phyloP scores from a whole-genome alignment of 202 grass and related monocot species.

The Zoysia matrella region DNA sequence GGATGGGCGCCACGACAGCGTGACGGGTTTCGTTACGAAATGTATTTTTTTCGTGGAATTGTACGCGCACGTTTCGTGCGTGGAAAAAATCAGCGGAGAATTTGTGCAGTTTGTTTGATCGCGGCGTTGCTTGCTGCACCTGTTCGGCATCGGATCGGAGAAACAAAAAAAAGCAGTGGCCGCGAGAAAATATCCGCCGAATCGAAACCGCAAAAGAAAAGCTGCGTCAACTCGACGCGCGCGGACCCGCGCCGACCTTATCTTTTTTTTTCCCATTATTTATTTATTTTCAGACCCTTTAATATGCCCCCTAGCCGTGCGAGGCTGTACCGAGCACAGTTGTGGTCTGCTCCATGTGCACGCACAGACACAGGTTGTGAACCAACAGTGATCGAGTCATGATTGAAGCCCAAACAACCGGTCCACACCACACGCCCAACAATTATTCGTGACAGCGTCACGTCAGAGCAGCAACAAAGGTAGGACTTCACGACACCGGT shows the following conservation, averaged over 20 bases:
- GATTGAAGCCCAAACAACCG: background rate
- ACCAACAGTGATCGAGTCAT: background rate
- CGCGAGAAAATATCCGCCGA: conserved; percentile 11
- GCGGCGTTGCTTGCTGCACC: background rate
- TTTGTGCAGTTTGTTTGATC: background rate
- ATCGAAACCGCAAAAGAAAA: background rate
- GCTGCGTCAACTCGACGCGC: background rate
- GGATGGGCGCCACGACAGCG: background rate
- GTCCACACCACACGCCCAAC: background rate
- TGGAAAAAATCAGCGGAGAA: background rate
- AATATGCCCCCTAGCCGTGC: background rate
- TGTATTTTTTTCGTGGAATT: background rate
- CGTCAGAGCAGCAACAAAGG: background rate
- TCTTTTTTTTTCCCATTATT: background rate
- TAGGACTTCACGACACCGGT: background rate
- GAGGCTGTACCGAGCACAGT: no score
- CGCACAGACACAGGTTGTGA: conserved; percentile 2
- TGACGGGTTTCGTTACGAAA: background rate
- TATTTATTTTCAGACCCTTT: background rate
- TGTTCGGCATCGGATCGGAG: background rate
- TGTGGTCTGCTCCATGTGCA: conserved; percentile 6
- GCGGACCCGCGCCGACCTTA: background rate
- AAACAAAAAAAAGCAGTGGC: no score
- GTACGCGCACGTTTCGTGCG: background rate
- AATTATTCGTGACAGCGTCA: background rate